Conservation (phyloP, 2,329 filamentous ascomycete genomes). For the Alternaria postmessia region DNA sequence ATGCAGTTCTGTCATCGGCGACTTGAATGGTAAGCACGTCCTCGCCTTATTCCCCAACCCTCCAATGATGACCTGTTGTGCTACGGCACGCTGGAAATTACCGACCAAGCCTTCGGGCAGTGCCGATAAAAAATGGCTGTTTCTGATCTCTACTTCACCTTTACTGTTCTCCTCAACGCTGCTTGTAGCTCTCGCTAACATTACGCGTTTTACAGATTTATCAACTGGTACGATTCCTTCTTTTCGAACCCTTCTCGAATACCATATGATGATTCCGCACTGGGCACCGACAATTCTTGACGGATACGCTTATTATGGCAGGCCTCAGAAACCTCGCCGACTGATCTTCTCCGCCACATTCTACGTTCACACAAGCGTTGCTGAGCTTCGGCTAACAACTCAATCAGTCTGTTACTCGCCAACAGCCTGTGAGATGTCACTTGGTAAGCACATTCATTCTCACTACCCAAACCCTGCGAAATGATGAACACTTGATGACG, state of each 20-base stretch:
- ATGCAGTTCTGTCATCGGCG: background rate
- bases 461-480: conserved; percentile 20
- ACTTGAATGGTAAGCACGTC: conserved; percentile 10
- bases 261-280: conserved; percentile 86
- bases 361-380: background rate
- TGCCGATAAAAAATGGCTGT: conserved; percentile 54
- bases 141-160: conserved; percentile 45
- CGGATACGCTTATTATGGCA: conserved; percentile 87
- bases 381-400: conserved; percentile 19
- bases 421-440: background rate
- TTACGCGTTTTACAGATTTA: conserved; percentile 6
- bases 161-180: conserved; percentile 14
- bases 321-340: conserved; percentile 99
- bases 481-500: conserved; percentile 72
- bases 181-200: conserved; percentile 25
- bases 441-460: conserved; percentile 29
- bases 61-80: conserved; percentile 52
- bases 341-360: conserved; percentile 66
- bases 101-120: conserved; percentile 52
- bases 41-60: background rate
- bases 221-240: conserved; percentile 37
- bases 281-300: conserved; percentile 93
- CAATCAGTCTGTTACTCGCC: background rate
- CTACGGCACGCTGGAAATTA: conserved; percentile 57
- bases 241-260: conserved; percentile 14